A percentile compares a stretch with the other conserved stretches of the same genome.
phyloP scores from a whole-genome alignment of 1,139 yeast genomes.

The Yamadazyma aaseri region DNA sequence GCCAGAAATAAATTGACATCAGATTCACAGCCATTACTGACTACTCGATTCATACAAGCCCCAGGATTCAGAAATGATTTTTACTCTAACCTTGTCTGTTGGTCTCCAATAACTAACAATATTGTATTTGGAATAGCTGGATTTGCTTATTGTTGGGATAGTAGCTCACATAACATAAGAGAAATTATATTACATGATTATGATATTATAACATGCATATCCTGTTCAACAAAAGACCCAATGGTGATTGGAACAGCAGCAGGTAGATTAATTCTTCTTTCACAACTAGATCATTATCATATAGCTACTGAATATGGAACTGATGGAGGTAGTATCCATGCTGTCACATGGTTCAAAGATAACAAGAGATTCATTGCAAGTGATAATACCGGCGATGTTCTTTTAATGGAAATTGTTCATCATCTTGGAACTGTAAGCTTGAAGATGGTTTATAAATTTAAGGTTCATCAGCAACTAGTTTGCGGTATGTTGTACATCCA shows the following conservation, averaged over 20 bases:
- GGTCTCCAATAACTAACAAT: conserved; percentile 56
- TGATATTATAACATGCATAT: conserved; percentile 56
- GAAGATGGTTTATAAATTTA: conserved; percentile 25
- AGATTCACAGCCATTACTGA: background rate
- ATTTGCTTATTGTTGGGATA: conserved; percentile 67
- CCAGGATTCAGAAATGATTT: conserved; percentile 78
- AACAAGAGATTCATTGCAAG: conserved; percentile 56
- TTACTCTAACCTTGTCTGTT: conserved; percentile 73
- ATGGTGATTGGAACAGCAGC: conserved; percentile 53
- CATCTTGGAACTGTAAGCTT: conserved; percentile 9
- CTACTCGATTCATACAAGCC: conserved; percentile 49
- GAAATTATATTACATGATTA: conserved; percentile 19
- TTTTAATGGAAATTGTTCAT: conserved; percentile 36
- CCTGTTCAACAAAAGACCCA: conserved; percentile 46
- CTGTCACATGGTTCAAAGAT: conserved; percentile 61
- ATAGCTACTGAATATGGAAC: background rate
- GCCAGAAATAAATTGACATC: conserved; percentile 3
- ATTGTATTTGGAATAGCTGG: conserved; percentile 71
- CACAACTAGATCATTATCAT: background rate
- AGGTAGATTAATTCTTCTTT: conserved; percentile 24
- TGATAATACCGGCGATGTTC: conserved; percentile 65
- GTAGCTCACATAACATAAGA: conserved; percentile 16
- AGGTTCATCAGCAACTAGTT: conserved; percentile 62
- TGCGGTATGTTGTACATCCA: conserved; percentile 54
- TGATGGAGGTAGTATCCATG: conserved; percentile 40